Evolutionary conservation across 768 basidiomycete species (phyloP).

Genomic region (Amanita inopinata): DNA sequence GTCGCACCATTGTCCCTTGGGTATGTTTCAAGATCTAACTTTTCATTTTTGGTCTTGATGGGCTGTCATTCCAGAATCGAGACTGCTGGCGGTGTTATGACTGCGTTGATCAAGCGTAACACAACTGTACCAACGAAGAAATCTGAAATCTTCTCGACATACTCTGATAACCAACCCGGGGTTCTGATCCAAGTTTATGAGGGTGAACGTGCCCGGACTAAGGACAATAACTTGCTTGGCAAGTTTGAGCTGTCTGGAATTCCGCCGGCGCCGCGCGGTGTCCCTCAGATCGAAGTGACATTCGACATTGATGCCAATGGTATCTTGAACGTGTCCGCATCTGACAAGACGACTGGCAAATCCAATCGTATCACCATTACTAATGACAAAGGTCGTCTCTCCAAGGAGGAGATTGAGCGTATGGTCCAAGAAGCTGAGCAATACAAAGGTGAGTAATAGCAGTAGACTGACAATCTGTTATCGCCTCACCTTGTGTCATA

Average conservation of each 20-base stretch:
- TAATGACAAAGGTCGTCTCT: slow-evolving; percentile 94
- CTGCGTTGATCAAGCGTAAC: slow-evolving; percentile 96
- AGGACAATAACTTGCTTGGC: slow-evolving; percentile 97
- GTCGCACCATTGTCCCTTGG: slow-evolving; percentile 80
- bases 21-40: slow-evolving; percentile 21
- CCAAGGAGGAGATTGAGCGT: slow-evolving; percentile 96
- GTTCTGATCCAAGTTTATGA: slow-evolving; percentile 98
- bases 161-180: slow-evolving; percentile 97
- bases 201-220: slow-evolving; percentile 96
- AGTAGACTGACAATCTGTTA: slow-evolving; percentile 5
- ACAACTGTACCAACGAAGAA: slow-evolving; percentile 98
- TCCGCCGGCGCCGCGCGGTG: slow-evolving; percentile 94
- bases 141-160: slow-evolving; percentile 97
- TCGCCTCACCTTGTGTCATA: slow-evolving; percentile 19
- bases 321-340: slow-evolving; percentile 90
- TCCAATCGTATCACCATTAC: slow-evolving; percentile 91
- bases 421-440: slow-evolving; percentile 95
- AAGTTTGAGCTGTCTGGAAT: slow-evolving; percentile 98
- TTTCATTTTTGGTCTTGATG: slow-evolving; percentile 19
- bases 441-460: slow-evolving; percentile 58
- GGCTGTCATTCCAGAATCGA: slow-evolving; percentile 57
- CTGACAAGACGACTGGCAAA: slow-evolving; percentile 96
- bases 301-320: slow-evolving; percentile 98
- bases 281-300: slow-evolving; percentile 95
- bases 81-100: slow-evolving; percentile 99